Conservation (phyloP, 768 basidiomycete genomes). For the Lactifluus pinguis region DNA sequence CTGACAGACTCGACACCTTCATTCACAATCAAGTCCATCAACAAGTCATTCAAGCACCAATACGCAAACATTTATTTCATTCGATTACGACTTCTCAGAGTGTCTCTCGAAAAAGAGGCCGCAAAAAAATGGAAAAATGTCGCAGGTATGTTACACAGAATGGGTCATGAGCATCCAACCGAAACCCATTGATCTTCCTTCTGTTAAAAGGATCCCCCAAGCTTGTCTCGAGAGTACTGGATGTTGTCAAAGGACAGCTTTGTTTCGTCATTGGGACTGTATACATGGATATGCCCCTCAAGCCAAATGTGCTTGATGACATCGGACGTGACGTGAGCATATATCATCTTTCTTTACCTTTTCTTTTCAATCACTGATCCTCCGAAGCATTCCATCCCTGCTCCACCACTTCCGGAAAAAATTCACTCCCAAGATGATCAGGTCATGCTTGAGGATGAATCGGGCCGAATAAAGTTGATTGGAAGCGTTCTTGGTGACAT, state of each 20-base stretch:
- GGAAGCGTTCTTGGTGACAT: constrained; percentile 58
- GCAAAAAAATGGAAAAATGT: constrained; percentile 40
- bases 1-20: constrained; percentile 21
- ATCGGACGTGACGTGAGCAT: constrained; percentile 80
- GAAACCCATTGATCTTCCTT: not conserved
- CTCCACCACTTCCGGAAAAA: constrained; percentile 68
- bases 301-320: constrained; percentile 96
- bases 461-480: constrained; percentile 81
- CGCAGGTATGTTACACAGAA: constrained; percentile 27
- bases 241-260: constrained; percentile 73
- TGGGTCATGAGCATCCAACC: not conserved
- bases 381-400: constrained; percentile 68
- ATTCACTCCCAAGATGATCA: constrained; percentile 70
- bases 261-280: constrained; percentile 93
- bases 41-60: constrained; percentile 54
- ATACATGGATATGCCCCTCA: constrained; percentile 98
- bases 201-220: constrained; percentile 49
- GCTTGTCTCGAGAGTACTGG: constrained; percentile 74
- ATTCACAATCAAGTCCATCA: constrained; percentile 35
- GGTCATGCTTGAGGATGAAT: constrained; percentile 93
- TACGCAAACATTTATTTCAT: constrained; percentile 69
- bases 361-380: not conserved
- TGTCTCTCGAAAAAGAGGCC: constrained; percentile 42
- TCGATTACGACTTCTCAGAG: constrained; percentile 41
- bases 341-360: not conserved